Evolutionary conservation across 148 eudicot species (phyloP).

Genomic region (Chenopodium quinoa): DNA sequence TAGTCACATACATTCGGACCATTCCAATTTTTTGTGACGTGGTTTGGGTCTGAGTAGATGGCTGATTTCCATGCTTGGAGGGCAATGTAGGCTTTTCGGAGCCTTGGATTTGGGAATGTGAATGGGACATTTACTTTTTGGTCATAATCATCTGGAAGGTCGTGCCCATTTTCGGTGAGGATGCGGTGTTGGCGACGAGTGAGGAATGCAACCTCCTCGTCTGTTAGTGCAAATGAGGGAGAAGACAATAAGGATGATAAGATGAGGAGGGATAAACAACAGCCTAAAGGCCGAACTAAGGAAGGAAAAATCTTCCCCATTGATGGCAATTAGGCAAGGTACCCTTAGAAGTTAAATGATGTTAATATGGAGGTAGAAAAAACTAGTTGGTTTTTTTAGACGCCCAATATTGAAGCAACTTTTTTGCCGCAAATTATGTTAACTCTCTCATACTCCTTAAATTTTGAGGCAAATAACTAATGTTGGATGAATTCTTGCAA

Average conservation of each 20-base stretch:
- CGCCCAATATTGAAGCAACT: not conserved
- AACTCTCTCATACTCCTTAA: slow-evolving; percentile 5
- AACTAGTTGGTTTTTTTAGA: slow-evolving; percentile 8
- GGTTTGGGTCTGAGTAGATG: slow-evolving; percentile 58
- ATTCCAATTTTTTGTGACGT: slow-evolving; percentile 48
- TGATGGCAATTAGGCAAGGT: slow-evolving; percentile 18
- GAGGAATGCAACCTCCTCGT: slow-evolving; percentile 31
- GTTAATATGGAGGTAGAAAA: slow-evolving; percentile 26
- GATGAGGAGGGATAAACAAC: slow-evolving; percentile 18
- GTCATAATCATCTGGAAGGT: slow-evolving; percentile 25
- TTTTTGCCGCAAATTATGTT: slow-evolving; percentile 19
- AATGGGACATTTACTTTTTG: slow-evolving; percentile 13
- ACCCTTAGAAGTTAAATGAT: slow-evolving; percentile 13
- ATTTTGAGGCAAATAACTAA: slow-evolving; percentile 15
- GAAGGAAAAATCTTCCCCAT: slow-evolving; percentile 24
- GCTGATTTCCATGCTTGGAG: slow-evolving; percentile 66
- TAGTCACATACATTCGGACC: slow-evolving; percentile 72
- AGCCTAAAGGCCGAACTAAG: slow-evolving; percentile 10
- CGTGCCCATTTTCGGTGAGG: slow-evolving; percentile 35
- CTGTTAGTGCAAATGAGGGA: slow-evolving; percentile 28
- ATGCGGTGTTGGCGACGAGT: slow-evolving; percentile 39
- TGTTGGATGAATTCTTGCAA: slow-evolving; percentile 7
- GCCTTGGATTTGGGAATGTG: slow-evolving; percentile 49
- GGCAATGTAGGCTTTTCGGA: slow-evolving; percentile 58
- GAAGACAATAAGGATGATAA: not conserved